Evolutionary conservation across 306 rosid species (phyloP).

Genomic region (Prinsepia uniflora): DNA sequence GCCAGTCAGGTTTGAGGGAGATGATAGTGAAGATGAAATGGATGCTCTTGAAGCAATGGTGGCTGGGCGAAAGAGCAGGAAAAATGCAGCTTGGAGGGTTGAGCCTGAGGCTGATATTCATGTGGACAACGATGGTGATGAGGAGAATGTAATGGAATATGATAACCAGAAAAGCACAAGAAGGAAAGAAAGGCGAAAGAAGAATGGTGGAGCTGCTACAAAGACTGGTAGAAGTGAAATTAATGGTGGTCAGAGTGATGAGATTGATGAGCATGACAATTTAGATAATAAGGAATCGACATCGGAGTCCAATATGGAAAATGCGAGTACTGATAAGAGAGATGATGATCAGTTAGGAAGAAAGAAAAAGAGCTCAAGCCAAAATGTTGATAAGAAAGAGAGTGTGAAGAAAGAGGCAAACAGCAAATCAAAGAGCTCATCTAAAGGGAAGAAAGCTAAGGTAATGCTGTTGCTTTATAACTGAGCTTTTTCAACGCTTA

Average conservation of each 20-base stretch:
- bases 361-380: constrained; percentile 41
- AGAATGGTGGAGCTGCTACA: constrained; percentile 35
- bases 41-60: constrained; percentile 65
- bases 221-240: constrained; percentile 22
- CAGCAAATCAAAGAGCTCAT: constrained; percentile 43
- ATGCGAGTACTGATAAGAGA: constrained; percentile 24
- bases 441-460: constrained; percentile 74
- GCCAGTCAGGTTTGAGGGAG: constrained; percentile 26
- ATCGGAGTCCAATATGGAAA: constrained; percentile 26
- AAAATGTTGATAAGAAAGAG: constrained; percentile 46
- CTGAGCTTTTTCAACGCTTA: not conserved
- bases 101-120: constrained; percentile 28
- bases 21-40: constrained; percentile 38
- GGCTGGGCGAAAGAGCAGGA: constrained; percentile 49
- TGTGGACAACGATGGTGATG: constrained; percentile 43
- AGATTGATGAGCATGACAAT: constrained; percentile 26
- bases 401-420: constrained; percentile 39
- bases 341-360: constrained; percentile 35
- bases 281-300: constrained; percentile 39
- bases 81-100: constrained; percentile 26
- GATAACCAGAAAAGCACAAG: constrained; percentile 43
- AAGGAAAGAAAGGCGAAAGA: constrained; percentile 55
- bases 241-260: constrained; percentile 21
- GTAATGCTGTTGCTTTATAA: constrained; percentile 35
- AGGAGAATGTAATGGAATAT: constrained; percentile 40